Percentiles rank a stretch among this genome's conserved stretches.
Evolutionary conservation across 768 basidiomycete species (phyloP).

Genomic region (Pulveroboletus sp.): DNA sequence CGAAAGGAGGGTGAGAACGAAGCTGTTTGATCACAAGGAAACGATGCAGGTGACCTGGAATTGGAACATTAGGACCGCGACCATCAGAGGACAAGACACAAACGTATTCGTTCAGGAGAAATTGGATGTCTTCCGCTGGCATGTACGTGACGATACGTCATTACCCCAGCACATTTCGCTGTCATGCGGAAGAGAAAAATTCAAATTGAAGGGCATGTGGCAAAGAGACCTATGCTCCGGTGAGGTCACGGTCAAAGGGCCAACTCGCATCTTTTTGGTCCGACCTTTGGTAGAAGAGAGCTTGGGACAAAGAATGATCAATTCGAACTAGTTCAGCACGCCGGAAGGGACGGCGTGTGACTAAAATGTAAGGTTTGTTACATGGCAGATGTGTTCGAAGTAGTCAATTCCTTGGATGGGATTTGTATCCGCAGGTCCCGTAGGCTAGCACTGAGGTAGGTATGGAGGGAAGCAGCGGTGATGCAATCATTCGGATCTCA

Average conservation of each 20-base stretch:
- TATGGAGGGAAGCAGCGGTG: background rate
- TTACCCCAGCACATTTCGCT: background rate
- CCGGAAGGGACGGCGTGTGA: background rate
- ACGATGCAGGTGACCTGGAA: background rate
- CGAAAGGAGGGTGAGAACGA: constrained; percentile 2
- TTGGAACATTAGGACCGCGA: background rate
- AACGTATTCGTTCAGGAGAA: background rate
- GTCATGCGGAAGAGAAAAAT: constrained; percentile 3
- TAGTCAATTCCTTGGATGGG: background rate
- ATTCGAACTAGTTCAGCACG: background rate
- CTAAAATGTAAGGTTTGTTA: constrained; percentile 1
- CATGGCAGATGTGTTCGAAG: background rate
- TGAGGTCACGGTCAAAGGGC: background rate
- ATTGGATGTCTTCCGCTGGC: background rate
- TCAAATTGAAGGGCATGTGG: constrained; percentile 9
- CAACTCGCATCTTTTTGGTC: background rate
- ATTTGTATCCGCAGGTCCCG: background rate
- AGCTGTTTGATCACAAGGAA: background rate
- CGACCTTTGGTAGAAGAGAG: background rate
- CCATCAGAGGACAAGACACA: constrained; percentile 1
- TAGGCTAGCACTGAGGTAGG: background rate
- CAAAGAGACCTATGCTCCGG: background rate
- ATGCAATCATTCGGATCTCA: constrained; percentile 15
- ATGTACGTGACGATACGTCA: background rate
- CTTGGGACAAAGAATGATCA: background rate